A percentile compares a stretch with the other conserved stretches of the same genome.
Conservation (phyloP, 2,329 filamentous ascomycete species). For the Hysterium pulicare region DNA sequence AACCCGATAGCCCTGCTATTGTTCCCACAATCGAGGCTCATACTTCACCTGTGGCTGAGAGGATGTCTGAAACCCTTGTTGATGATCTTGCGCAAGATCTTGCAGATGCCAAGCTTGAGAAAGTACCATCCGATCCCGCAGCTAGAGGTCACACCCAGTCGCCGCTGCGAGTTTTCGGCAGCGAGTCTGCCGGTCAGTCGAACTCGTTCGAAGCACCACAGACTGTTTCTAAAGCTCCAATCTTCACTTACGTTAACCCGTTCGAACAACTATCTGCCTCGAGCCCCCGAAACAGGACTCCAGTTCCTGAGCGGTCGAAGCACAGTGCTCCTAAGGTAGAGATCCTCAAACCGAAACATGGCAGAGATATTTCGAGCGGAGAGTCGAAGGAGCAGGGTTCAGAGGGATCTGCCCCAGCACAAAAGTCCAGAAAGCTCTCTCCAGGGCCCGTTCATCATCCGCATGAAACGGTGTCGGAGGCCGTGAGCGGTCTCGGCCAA, state of each 20-base stretch:
- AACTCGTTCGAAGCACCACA: conserved; percentile 32
- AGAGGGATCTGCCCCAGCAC: conserved; percentile 16
- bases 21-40: conserved; percentile 24
- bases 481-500: conserved; percentile 63
- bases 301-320: conserved; percentile 16
- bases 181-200: conserved; percentile 41
- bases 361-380: conserved; percentile 31
- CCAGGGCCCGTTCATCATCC: conserved; percentile 12
- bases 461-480: conserved; percentile 66
- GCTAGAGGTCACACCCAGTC: conserved; percentile 24
- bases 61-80: conserved; percentile 41
- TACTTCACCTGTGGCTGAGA: conserved; percentile 26
- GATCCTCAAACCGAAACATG: conserved; percentile 44
- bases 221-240: conserved; percentile 37
- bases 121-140: conserved; percentile 31
- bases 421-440: conserved; percentile 36
- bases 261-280: conserved; percentile 68
- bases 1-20: conserved; percentile 25
- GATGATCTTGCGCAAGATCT: conserved; percentile 45
- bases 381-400: conserved; percentile 11
- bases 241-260: conserved; percentile 70
- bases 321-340: conserved; percentile 37
- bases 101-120: conserved; percentile 43
- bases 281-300: conserved; percentile 55
- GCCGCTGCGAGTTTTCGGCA: conserved; percentile 33